Evolutionary conservation across 2,329 filamentous ascomycete genomes (phyloP), one percentile per base, ranked within the genome.

Genomic region (Sclerotinia glacialis): DNA sequence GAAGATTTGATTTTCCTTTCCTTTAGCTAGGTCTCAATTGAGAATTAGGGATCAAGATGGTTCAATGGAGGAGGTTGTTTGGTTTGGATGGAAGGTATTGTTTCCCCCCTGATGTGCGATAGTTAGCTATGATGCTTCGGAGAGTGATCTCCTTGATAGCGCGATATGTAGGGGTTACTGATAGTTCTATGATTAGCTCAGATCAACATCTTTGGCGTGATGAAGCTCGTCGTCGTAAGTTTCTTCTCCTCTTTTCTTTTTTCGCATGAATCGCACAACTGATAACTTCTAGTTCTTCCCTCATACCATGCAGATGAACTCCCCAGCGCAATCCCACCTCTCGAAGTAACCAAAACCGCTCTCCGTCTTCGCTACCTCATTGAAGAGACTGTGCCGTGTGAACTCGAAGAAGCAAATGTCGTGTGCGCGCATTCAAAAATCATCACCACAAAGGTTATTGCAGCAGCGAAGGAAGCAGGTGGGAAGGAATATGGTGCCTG

Each of bases 291-390:
- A 91, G 88, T 93, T 18, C 85, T 93, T 2, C 89, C 90, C 1
- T 81, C 80, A 18, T 84, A 88, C 71, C 81, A 82, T 71, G 82
- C 86, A 71, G 83, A 85, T 16, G 76, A 81, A 0, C 79, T 88
- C 53, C 78, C 86, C 52, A 88, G 91, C 14, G 87, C 90, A 37
- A 87, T 94, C 46, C 86, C 91, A 1, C 83, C 93, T 16, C 82
- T 85, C 68, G 89, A 95, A 73, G 93, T 97, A 69, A 97, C 94
- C 69, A 93, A 93, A 76, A 84, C 96, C 66, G 94, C 93, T 34
- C 85, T 99, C 21, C 91, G 93, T 67, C 83, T 99, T 70, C 96
- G 94, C 74, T 92, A 96, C 76, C 87, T 97, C 72, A 88, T 99
- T 73, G 93, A 97, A 78, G 86, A 93, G 76, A 89, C 93, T 65